Evolutionary conservation across 2,329 filamentous ascomycete species (phyloP), one percentile per base, ranked within the genome.

Genomic region (Didymella glomerata): DNA sequence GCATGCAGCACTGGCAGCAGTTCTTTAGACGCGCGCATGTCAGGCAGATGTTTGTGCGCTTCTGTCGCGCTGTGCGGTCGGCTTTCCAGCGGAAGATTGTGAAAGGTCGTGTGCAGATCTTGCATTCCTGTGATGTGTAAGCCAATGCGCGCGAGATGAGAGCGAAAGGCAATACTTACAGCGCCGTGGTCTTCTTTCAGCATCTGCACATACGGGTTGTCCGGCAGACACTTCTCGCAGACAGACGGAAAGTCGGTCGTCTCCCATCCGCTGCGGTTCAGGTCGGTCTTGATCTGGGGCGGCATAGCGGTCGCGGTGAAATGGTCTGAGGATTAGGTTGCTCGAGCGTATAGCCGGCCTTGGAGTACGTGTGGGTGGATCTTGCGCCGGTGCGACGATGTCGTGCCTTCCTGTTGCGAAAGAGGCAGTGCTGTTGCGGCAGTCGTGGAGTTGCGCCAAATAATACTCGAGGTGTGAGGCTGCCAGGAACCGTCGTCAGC

Each of bases 201-300:
- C 93, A 99, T 98, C 79, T 98, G 95, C 42, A 99, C 95, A 73
- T 96, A 99, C 2, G 94, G 94, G 71, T 98, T 98, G 62, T 97
- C 93, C 16, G 94, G 93, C 2, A 99, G 86, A 77, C 95, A 99
- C 74, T 89, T 93, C 79, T 99, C 95, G 82, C 87, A 95, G 32
- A 95, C 90, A 2, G 90, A 93, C 9, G 92, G 92, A 72, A 95
- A 93, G 78, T 95, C 92, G 48, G 92, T 95, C 30, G 92, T 90
- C 80, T 99, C 95, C 93, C 93, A 97, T 60, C 95, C 95, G 18
- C 93, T 95, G 53, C 95, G 88, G 80, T 98, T 97, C 46, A 97
- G 85, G 76, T 97, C 93, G 76, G 96, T 91, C 79, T 98, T 97
- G 77, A 97, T 97, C 78, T 97, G 93, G 13, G 93, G 90, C 56